Evolutionary conservation across 2,329 filamentous ascomycete species (phyloP).

Genomic region (Cladobotryum mycophilum): DNA sequence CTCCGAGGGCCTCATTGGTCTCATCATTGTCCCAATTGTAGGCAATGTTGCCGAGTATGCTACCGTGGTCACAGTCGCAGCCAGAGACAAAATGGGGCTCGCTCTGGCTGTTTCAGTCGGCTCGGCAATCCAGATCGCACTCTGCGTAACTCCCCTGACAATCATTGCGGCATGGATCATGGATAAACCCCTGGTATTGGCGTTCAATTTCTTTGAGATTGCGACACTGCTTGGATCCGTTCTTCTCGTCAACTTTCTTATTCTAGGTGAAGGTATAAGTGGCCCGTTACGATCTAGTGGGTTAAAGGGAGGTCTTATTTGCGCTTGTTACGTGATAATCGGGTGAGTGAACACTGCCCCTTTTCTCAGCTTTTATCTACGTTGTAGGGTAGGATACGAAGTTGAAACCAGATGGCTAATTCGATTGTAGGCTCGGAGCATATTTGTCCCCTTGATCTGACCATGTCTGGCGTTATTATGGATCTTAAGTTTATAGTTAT

Average conservation of each 20-base stretch:
- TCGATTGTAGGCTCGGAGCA: constrained; percentile 1
- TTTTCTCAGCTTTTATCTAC: not conserved
- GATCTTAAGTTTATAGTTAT: no score
- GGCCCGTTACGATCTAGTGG: constrained; percentile 52
- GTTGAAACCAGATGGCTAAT: not conserved
- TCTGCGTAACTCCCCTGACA: constrained; percentile 55
- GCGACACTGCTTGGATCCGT: constrained; percentile 65
- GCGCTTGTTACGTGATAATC: constrained; percentile 49
- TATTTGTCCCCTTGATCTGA: constrained; percentile 6
- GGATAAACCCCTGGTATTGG: constrained; percentile 52
- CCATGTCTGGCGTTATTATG: no score
- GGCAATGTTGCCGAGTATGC: constrained; percentile 59
- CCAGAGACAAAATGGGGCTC: constrained; percentile 56
- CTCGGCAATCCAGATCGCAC: constrained; percentile 54
- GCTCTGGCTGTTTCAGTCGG: constrained; percentile 56
- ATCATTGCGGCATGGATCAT: constrained; percentile 55
- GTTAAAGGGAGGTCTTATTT: constrained; percentile 50
- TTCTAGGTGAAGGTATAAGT: constrained; percentile 59
- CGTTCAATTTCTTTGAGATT: constrained; percentile 71
- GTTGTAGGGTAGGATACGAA: not conserved
- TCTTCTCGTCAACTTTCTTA: constrained; percentile 68
- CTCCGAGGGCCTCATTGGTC: constrained; percentile 52
- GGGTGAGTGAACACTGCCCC: constrained; percentile 20
- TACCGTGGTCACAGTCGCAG: constrained; percentile 54
- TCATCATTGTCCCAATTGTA: constrained; percentile 56